Base-by-base conservation (phyloP, 352 stramenopile genomes). In the Phytophthora quininea region DNA sequence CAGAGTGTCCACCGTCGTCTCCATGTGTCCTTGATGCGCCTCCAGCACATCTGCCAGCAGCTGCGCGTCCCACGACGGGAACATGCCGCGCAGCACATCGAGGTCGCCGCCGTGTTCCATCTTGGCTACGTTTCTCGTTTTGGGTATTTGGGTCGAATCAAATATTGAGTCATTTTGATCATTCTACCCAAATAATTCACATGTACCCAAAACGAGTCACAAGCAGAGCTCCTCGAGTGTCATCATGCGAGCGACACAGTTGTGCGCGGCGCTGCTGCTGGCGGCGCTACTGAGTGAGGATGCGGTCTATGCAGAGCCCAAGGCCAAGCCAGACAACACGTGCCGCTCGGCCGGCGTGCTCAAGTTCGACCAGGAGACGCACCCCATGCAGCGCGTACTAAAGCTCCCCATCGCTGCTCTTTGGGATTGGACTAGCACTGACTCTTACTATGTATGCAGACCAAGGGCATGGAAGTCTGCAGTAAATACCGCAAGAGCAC, bases 401-500 rank as follows among this genome's bases (percentile, higher is more conserved):
- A 24, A 43, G 15, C 24, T 14, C 33, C 4, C 4, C 46, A 9
- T 35, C 38, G 31, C 24, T 32, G 7, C 38, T 11, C 35, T 24
- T 33, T 27, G n/a, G 62, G 15, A 30, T 32, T 68, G 3, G 32
- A 43, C 42, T 19, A 42, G 27, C 54, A 30, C 29, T 54, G 48
- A 49, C 3, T 29, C 14, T 49, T 24, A 19, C 3, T 59, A 12
- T 49, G n/a, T 38, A 19, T 30, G 35, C 48, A 90, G 85, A 82
- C 53, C 29, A 84, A 88, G 32, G 74, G 77, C 1, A 73, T 95
- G 54, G 84, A 95, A 35, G 80, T 93, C 11, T 95, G 87, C 67
- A 86, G 71, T 69, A 91, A 95, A 62, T 95, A 95, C 70, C 67
- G 66, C 38, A 82, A 88, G 59, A 93, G 84, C 73, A 93, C 86